These are phyloP conservation scores for Xylaria sp. DNA, from an alignment of 2,329 filamentous ascomycete genomes.

Conservation along the genomic window DNA sequence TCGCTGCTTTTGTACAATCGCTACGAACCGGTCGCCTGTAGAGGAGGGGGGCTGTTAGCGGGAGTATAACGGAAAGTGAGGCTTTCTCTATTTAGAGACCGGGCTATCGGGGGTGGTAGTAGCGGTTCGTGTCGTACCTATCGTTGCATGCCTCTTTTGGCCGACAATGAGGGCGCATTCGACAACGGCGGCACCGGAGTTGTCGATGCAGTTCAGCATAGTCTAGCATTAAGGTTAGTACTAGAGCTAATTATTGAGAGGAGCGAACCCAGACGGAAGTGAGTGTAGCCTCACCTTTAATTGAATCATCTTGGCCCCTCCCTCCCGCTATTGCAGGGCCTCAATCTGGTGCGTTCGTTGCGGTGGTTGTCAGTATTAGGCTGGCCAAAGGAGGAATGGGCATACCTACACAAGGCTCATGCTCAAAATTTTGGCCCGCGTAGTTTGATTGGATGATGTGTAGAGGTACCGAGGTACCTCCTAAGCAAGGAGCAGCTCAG, in stretches of 20 bases:
- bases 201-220: constrained; percentile 99
- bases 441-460: constrained; percentile 28
- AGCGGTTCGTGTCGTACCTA: constrained; percentile 69
- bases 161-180: constrained; percentile 94
- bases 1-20: constrained; percentile 97
- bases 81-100: neutral
- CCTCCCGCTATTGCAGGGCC: constrained; percentile 34
- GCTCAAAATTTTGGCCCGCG: constrained; percentile 35
- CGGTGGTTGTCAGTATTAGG: constrained; percentile 3
- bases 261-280: no score
- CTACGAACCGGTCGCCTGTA: constrained; percentile 92
- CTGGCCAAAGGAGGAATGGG: neutral
- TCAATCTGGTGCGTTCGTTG: constrained; percentile 30
- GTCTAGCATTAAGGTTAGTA: constrained; percentile 66
- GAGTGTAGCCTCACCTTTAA: constrained; percentile 83
- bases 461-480: no score
- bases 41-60: constrained; percentile 9
- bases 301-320: constrained; percentile 81
- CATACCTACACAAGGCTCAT: constrained; percentile 10
- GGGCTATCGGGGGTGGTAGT: no score
- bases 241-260: neutral
- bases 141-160: constrained; percentile 87
- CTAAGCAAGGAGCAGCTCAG: constrained; percentile 3
- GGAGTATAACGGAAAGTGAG: neutral
- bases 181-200: constrained; percentile 95